These are phyloP conservation scores for Ceratocystis smalleyi DNA, from an alignment of 2,329 filamentous ascomycete species.

Conservation along the genomic window DNA sequence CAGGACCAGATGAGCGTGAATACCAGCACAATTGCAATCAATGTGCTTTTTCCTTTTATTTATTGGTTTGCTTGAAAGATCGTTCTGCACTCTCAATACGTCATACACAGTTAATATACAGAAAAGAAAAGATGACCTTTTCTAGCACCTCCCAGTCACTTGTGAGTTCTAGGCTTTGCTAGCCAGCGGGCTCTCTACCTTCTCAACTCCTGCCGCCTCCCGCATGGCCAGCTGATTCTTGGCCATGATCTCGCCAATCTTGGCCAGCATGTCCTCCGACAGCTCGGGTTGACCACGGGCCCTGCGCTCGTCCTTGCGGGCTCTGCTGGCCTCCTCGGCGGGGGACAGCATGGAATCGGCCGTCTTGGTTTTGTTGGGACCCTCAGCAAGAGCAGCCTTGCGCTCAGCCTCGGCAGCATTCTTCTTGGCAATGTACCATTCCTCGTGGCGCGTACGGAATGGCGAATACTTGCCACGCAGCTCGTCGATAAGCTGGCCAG, in stretches of 20 bases:
- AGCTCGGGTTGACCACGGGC: conserved; percentile 41
- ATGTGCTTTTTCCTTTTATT: not conserved
- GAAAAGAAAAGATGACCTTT: not conserved
- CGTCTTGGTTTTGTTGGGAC: conserved; percentile 20
- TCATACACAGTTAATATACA: conserved; percentile 16
- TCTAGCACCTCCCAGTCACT: not conserved
- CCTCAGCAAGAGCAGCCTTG: conserved; percentile 23
- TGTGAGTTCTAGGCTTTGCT: conserved; percentile 1
- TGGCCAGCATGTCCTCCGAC: conserved; percentile 43
- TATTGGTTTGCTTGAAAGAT: not conserved
- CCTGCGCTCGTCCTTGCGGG: conserved; percentile 36
- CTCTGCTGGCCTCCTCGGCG: conserved; percentile 43
- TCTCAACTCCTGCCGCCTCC: conserved; percentile 11
- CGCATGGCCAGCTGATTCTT: conserved; percentile 30
- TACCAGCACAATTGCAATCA: not conserved
- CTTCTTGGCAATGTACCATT: conserved; percentile 53
- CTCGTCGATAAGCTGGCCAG: conserved; percentile 64
- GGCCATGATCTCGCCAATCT: conserved; percentile 46
- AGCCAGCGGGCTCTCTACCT: conserved; percentile 10
- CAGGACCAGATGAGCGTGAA: not conserved
- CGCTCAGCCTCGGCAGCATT: conserved; percentile 39
- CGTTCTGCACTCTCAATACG: not conserved
- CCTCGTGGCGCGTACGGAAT: conserved; percentile 67
- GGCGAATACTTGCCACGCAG: conserved; percentile 67
- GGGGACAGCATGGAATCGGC: conserved; percentile 37